phyloP scores from a whole-genome alignment of 2,329 filamentous ascomycete species.

The Orbilia blumenaviensis region DNA sequence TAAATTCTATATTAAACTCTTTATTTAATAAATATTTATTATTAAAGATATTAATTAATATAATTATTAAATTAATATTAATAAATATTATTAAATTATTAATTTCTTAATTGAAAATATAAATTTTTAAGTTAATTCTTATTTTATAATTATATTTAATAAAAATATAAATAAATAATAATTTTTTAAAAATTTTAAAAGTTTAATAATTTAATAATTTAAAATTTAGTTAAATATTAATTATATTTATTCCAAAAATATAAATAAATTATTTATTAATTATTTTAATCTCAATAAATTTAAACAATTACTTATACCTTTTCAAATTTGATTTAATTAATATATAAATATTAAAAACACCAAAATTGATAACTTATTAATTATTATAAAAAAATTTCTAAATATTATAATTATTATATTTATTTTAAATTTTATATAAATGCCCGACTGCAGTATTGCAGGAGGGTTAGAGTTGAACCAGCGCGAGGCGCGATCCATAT shows the following conservation, averaged over 20 bases:
- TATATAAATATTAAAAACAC: no score
- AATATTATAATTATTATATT: no score
- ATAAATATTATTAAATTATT: not conserved
- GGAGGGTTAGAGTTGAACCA: no score
- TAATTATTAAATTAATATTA: not conserved
- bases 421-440: no score
- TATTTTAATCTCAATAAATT: not conserved
- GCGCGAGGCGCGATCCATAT: no score
- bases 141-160: no score
- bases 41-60: not conserved
- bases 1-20: not conserved
- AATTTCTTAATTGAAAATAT: not conserved
- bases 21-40: constrained; percentile 1
- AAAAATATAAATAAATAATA: not conserved
- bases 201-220: not conserved
- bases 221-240: not conserved
- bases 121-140: not conserved
- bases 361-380: no score
- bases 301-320: not conserved
- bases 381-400: no score
- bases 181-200: not conserved
- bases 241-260: not conserved
- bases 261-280: not conserved
- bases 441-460: no score
- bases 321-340: not conserved